Evolutionary conservation across 495 filamentous ascomycete genomes (phyloP), one percentile per base, ranked within the genome.

Genomic region (Thermochaetoides thermophila): DNA sequence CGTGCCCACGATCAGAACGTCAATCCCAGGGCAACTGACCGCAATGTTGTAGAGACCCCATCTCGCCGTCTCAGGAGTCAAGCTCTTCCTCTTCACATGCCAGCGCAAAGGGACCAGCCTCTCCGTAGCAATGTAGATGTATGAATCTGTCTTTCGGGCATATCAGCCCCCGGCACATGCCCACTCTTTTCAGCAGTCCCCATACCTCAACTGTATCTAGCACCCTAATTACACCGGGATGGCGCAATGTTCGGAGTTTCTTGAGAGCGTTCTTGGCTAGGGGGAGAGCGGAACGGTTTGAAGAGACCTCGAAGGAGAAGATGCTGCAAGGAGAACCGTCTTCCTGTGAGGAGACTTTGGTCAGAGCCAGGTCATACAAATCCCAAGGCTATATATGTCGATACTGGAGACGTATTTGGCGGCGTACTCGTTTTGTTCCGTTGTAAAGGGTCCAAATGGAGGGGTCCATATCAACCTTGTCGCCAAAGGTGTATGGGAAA

Each of bases 41-140:
- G 89, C 86, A 28, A 93, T 65, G 42, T 71, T 81, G 47, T 81
- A 79, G 24, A 96, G 58, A 0, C 89, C 89, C 89, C 89, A 96
- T 71, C 94, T 96, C 5, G 84, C 69, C 1, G 84, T 95, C 57
- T 96, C 91, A 15, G 78, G 70, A 32, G 71, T 83, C 37, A 96
- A 46, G 43, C 76, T 82, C 60, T 81, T 84, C 44, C 85, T 67
- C 52, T 77, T 82, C 25, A 84, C 74, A 45, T 85, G 72, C 86
- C 86, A 95, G 28, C 71, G 67, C 15, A 97, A 63, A 1, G 91
- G 89, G 8, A 69, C 72, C 7, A 96, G 59, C 32, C 85, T 72
- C 57, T 97, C 89, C 9, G 89, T 96, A 24, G 87, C 84, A 46
- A 97, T 86, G 55, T 96, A 93, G 19, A 97, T 80, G 51, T 84